Percentiles rank a stretch among this genome's conserved stretches.
phyloP scores from a whole-genome alignment of 345 rosid species.

The Populus davidiana region DNA sequence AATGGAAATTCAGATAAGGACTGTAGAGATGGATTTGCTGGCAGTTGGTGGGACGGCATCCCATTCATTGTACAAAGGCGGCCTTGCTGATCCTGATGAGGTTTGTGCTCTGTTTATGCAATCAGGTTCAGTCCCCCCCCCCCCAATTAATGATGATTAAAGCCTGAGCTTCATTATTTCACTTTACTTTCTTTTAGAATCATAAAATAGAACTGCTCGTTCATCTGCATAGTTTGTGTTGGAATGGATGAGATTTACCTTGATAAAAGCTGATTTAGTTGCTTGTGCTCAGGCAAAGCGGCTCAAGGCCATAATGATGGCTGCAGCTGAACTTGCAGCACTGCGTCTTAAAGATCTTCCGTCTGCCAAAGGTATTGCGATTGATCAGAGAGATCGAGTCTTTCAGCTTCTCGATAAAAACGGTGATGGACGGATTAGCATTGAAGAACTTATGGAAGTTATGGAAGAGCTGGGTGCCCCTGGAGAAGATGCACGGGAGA shows the following conservation, averaged over 20 bases:
- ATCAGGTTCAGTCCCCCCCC: not conserved
- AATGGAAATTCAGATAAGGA: conserved; percentile 92
- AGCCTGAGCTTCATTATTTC: not conserved
- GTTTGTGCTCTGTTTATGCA: conserved; percentile 27
- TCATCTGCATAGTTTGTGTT: not conserved
- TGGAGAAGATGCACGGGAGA: conserved; percentile 82
- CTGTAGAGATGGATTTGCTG: conserved; percentile 71
- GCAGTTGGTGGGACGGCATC: conserved; percentile 88
- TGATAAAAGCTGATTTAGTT: conserved; percentile 2
- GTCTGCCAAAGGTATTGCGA: conserved; percentile 45
- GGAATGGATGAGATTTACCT: not conserved
- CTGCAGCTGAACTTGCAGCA: conserved; percentile 93
- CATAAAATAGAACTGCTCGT: not conserved
- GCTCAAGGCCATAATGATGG: conserved; percentile 92
- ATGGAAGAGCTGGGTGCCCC: conserved; percentile 99
- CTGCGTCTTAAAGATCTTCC: conserved; percentile 80
- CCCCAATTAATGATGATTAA: no score
- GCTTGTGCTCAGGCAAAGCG: conserved; percentile 56
- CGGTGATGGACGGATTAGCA: conserved; percentile 92
- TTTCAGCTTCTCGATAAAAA: conserved; percentile 82
- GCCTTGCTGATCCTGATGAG: conserved; percentile 86
- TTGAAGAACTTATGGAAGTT: conserved; percentile 87
- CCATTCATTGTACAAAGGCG: conserved; percentile 84
- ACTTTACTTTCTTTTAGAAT: not conserved
- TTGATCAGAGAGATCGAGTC: conserved; percentile 56